Conservation (phyloP, 2,329 filamentous ascomycete species). For the Akanthomyces muscarius region DNA sequence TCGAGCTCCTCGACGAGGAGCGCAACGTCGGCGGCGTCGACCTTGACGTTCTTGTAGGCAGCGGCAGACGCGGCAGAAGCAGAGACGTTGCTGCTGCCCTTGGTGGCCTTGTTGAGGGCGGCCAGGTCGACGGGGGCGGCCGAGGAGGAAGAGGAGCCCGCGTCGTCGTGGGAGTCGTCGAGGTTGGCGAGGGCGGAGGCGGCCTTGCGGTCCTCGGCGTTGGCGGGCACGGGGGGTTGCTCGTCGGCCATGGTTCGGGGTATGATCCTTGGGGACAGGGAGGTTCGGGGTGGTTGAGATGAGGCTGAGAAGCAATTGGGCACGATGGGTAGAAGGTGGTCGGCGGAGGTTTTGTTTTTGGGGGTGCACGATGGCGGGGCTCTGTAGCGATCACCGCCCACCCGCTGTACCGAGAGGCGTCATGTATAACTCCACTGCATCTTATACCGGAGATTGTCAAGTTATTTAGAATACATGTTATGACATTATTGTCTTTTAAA, state of each 20-base stretch:
- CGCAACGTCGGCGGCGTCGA: constrained; percentile 66
- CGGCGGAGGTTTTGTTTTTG: background rate
- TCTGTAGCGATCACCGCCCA: background rate
- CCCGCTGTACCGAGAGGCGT: too few relatives aligned
- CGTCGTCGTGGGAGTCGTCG: constrained; percentile 47
- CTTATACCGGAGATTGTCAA: too few relatives aligned
- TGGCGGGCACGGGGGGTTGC: constrained; percentile 54
- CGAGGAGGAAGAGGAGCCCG: constrained; percentile 34
- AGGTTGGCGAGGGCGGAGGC: constrained; percentile 69
- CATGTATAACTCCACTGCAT: background rate
- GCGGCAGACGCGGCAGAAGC: background rate
- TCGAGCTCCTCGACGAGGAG: constrained; percentile 71
- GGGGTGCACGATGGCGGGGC: background rate
- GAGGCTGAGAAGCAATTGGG: background rate
- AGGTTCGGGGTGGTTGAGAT: background rate
- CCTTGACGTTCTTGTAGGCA: constrained; percentile 63
- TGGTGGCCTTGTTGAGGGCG: constrained; percentile 69
- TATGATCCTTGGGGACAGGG: background rate
- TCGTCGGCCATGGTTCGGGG: constrained; percentile 48
- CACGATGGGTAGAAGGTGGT: too few relatives aligned
- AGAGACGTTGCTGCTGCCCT: constrained; percentile 28
- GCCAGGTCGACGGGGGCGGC: constrained; percentile 56
- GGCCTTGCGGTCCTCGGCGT: constrained; percentile 73
- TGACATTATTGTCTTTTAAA: too few relatives aligned
- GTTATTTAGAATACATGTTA: too few relatives aligned